Evolutionary conservation across 345 rosid species (phyloP), one percentile per base, ranked within the genome.

Genomic region (Stellera chamaejasme): DNA sequence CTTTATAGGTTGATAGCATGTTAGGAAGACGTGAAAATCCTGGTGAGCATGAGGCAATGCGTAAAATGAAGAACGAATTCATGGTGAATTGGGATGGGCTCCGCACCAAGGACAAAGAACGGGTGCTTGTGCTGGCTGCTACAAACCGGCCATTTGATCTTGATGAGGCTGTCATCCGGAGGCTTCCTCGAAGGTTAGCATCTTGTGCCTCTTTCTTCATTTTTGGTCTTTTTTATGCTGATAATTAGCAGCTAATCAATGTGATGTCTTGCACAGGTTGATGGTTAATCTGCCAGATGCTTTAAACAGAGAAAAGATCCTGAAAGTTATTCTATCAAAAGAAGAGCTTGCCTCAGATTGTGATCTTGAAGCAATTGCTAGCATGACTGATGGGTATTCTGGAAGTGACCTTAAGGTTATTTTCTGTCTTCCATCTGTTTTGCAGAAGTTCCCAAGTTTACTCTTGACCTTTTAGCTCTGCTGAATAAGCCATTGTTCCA

Each of bases 81-180:
- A 89, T 89, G 95, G 84, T 90, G 50, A 90, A 90, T 60, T 90
- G 97, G 97, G 97, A 90, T 56, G 97, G 97, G 52, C 69, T 90
- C 23, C 82, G 95, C 36, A 90, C 95, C 23, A 90, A 90, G 72
- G 97, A 90, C 66, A 90, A 75, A 72, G 97, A 90, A 67, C 79
- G 97, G 2, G 95, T 90, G 10, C 71, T 90, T 49, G 97, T 90
- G 43, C 95, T 90, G 42, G 92, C 90, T 72, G 90, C 92, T 45
- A 90, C 97, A 54, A 90, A 90, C 65, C 72, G 97, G 54, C 97
- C 97, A 50, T 90, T 82, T 69, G 97, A 90, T 70, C 88, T 90
- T 41, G 97, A 90, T 53, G 97, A 90, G 82, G 97, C 97, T 55
- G 95, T 90, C 61, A 83, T 90, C 62, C 80, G 95, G 77, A 80